These are phyloP conservation scores for Stachybotrys elegans DNA, from an alignment of 2,329 filamentous ascomycete species.

Conservation along the genomic window DNA sequence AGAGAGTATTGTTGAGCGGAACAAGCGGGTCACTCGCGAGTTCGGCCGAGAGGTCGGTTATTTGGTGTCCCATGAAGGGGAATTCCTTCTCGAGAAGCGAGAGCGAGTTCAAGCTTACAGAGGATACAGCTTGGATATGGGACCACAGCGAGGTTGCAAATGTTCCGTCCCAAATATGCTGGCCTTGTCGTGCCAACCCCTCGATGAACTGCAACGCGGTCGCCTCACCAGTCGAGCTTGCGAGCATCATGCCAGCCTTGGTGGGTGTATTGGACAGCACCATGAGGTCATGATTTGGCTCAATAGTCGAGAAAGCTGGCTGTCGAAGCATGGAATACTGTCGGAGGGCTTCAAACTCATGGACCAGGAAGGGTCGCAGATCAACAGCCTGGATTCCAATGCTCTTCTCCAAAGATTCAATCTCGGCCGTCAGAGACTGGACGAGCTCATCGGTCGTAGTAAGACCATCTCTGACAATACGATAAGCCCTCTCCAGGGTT, in stretches of 20 bases:
- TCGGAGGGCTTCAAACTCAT: constrained; percentile 52
- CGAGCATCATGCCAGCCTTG: constrained; percentile 25
- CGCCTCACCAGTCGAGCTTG: constrained; percentile 28
- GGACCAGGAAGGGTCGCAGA: constrained; percentile 44
- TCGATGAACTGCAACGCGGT: constrained; percentile 42
- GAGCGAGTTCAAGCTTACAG: constrained; percentile 55
- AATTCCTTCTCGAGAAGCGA: constrained; percentile 61
- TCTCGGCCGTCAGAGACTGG: constrained; percentile 42
- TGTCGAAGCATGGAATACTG: constrained; percentile 43
- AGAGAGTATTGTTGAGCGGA: constrained; percentile 44
- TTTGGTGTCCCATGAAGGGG: constrained; percentile 51
- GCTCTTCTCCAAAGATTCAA: constrained; percentile 44
- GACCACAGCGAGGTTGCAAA: constrained; percentile 44
- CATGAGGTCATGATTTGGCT: constrained; percentile 31
- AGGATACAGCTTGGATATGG: constrained; percentile 45
- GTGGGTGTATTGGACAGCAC: constrained; percentile 42
- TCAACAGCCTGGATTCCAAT: constrained; percentile 36
- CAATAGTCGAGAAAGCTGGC: constrained; percentile 2
- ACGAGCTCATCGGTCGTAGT: constrained; percentile 42
- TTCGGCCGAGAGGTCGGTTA: constrained; percentile 44
- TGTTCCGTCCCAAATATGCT: constrained; percentile 35
- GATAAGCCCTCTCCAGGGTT: constrained; percentile 52
- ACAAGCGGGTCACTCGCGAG: constrained; percentile 45
- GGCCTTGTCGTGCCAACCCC: constrained; percentile 34
- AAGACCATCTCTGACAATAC: constrained; percentile 40